A percentile compares a stretch with the other conserved stretches of the same genome.
Conservation (phyloP, 2,329 filamentous ascomycete genomes). For the Diplodia mutila region DNA sequence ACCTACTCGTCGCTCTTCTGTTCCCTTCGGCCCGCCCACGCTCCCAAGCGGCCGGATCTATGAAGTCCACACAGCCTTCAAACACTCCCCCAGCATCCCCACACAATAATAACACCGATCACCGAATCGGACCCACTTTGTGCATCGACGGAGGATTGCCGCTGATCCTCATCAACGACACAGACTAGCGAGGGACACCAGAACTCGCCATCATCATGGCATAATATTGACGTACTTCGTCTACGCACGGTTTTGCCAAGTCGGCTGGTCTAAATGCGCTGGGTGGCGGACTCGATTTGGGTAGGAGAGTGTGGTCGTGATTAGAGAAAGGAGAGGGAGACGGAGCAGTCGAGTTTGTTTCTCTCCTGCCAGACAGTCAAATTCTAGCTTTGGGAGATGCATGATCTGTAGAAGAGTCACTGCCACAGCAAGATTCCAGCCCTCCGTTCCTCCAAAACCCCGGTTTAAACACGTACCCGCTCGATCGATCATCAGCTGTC, state of each 20-base stretch:
- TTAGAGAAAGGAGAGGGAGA: neutral
- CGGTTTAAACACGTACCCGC: neutral
- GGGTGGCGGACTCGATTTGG: neutral
- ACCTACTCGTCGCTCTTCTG: neutral
- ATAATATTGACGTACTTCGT: neutral
- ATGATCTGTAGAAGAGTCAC: neutral
- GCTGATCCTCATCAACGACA: constrained; percentile 6
- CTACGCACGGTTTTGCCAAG: neutral
- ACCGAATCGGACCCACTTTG: neutral
- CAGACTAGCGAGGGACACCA: neutral
- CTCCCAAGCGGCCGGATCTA: neutral
- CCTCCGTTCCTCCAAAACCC: neutral
- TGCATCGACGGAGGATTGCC: neutral
- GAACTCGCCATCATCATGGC: neutral
- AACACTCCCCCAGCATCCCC: neutral
- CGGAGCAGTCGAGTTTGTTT: no score
- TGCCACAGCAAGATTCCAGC: neutral
- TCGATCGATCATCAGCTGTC: neutral
- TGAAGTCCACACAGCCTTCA: neutral
- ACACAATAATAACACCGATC: neutral
- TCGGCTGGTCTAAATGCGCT: neutral
- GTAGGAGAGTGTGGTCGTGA: neutral
- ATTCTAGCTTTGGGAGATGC: no score
- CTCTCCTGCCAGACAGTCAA: no score
- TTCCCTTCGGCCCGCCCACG: neutral